Evolutionary conservation across 805 yeast species (phyloP), one percentile per base, ranked within the genome.

Genomic region (Lipomyces oligophaga): DNA sequence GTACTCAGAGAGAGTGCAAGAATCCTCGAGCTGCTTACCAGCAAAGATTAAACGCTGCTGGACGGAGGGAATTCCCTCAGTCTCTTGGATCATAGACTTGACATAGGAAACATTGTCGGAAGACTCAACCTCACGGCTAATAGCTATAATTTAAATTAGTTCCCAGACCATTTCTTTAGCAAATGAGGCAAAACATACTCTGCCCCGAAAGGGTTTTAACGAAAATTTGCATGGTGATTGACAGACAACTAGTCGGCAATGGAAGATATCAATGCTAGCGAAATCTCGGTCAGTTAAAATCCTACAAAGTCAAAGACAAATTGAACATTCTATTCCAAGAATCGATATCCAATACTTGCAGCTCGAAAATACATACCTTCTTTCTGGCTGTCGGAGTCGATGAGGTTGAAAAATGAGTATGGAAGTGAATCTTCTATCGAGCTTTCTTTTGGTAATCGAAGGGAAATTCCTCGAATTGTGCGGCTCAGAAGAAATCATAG

Each of bases 121-220:
- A 57, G 97, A 87, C 77, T 89, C 96, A 61, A 88, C 97, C 78
- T 89, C 97, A 61, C 89, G 81, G 70, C 97, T 89, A 78, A 93
- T 90, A 70, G 97, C 52, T 43, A n/a, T 16, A 21, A 18, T 10
- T 4, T 7, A n/a, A 20, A 24, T 26, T 30, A 22, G 33, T 20
- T 24, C 21, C 31, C 44, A 37, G 4, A n/a, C 5, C 4, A 19
- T 8, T 10, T 7, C 7, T 15, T 13, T 8, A 10, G 20, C 3
- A 18, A 26, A n/a, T 83, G 24, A 3, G 19, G 13, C n/a, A 20
- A 20, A 18, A 46, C 48, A 21, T 49, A 49, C 52, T 70, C 87
- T 90, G 90, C 79, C 97, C 97, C 66, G 97, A 89, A 73, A 93
- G 82, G 78, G 98, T 90, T 79, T 90, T 93, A 77, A 93, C 97